A percentile compares a stretch with the other conserved stretches of the same genome.
Conservation (phyloP, 2,329 filamentous ascomycete species). For the Chrysosporium queenslandicum region DNA sequence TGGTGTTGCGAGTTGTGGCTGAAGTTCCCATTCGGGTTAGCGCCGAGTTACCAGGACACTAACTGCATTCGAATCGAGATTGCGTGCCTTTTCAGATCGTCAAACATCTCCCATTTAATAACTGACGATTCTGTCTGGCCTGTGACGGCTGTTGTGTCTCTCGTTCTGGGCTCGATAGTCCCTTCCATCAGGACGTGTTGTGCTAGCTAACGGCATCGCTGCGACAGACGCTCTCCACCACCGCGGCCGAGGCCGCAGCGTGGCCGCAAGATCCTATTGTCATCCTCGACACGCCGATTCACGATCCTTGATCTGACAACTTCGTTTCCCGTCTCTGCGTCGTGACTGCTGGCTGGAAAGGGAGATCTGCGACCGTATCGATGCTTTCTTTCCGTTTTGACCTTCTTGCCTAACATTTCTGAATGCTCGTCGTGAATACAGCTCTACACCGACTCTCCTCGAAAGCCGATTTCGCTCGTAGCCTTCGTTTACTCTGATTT, state of each 20-base stretch:
- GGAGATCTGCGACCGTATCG: background rate
- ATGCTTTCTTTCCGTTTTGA: background rate
- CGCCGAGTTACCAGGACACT: too few relatives aligned
- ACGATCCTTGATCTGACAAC: background rate
- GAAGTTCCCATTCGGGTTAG: constrained; percentile 4
- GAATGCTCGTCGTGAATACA: background rate
- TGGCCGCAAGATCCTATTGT: background rate
- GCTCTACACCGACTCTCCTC: background rate
- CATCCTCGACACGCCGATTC: background rate
- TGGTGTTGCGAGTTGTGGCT: background rate
- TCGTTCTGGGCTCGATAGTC: background rate
- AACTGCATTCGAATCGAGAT: background rate
- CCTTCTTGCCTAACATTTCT: background rate
- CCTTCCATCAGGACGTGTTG: background rate
- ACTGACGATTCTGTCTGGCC: background rate
- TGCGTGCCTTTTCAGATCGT: background rate
- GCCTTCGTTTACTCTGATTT: background rate
- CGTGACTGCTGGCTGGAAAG: background rate
- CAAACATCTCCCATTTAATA: background rate
- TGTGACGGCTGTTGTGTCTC: background rate
- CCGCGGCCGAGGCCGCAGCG: constrained; percentile 11
- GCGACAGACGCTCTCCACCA: constrained; percentile 3
- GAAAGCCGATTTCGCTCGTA: background rate
- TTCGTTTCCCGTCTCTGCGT: background rate
- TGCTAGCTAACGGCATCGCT: background rate